These are phyloP conservation scores for Pilobolus umbonatus DNA, from an alignment of 192 early-diverging fungal species.

Conservation along the genomic window DNA sequence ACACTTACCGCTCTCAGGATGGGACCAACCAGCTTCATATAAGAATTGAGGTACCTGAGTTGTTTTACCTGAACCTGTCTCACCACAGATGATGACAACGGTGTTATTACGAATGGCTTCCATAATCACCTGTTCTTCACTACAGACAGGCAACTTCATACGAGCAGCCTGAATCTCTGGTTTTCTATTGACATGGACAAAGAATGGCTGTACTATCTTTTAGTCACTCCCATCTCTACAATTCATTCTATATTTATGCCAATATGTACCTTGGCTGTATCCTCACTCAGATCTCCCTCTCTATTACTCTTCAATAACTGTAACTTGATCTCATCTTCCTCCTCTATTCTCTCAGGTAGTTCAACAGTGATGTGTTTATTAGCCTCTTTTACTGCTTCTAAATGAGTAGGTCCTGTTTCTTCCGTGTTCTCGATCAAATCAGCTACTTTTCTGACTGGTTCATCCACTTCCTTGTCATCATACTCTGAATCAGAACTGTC, in stretches of 20 bases:
- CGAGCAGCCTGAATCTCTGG: constrained; percentile 73
- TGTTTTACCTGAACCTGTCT: constrained; percentile 96
- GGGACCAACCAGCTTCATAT: constrained; percentile 97
- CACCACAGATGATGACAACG: constrained; percentile 92
- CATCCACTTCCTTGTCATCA: constrained; percentile 35
- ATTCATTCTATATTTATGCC: not conserved
- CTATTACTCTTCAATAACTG: constrained; percentile 28
- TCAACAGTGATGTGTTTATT: constrained; percentile 22
- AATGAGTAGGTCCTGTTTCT: constrained; percentile 25
- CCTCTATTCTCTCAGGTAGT: constrained; percentile 11
- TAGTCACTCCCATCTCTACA: not conserved
- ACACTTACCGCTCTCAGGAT: constrained; percentile 57
- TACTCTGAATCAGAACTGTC: constrained; percentile 70
- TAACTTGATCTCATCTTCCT: constrained; percentile 32
- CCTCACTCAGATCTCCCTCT: constrained; percentile 31
- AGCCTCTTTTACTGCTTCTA: constrained; percentile 31
- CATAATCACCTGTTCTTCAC: constrained; percentile 98
- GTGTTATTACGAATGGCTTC: constrained; percentile 86
- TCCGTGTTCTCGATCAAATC: constrained; percentile 30
- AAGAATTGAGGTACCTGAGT: constrained; percentile 98
- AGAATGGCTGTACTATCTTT: constrained; percentile 45
- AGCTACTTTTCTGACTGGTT: constrained; percentile 34
- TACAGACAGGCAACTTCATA: constrained; percentile 80
- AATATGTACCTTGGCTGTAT: constrained; percentile 15
- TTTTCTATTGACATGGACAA: constrained; percentile 70